A percentile compares a stretch with the other conserved stretches of the same genome.
phyloP scores from a whole-genome alignment of 306 rosid species.

The Corylus americana region DNA sequence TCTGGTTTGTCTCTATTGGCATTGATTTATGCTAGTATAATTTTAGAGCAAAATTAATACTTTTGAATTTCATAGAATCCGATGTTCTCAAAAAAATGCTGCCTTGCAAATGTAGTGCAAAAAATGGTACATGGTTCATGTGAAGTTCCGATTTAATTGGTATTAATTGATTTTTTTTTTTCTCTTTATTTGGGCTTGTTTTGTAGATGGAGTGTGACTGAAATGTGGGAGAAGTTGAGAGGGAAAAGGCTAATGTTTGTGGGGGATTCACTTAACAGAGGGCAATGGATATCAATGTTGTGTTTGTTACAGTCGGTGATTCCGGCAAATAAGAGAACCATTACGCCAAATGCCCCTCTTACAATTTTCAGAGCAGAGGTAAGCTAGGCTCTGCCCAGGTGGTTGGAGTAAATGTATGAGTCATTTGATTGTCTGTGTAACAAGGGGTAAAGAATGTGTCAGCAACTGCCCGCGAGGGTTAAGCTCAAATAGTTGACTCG shows the following conservation, averaged over 20 bases:
- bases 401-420: neutral
- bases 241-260: constrained; percentile 93
- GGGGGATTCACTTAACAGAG: constrained; percentile 95
- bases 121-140: neutral
- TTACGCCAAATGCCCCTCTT: constrained; percentile 91
- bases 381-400: constrained; percentile 10
- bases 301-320: constrained; percentile 89
- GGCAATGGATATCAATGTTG: constrained; percentile 97
- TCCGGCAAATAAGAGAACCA: constrained; percentile 79
- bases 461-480: too few species aligned
- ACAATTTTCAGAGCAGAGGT: constrained; percentile 95
- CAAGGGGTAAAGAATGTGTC: neutral
- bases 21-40: too few species aligned
- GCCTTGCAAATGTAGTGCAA: neutral
- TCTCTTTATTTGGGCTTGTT: neutral
- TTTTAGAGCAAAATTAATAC: neutral
- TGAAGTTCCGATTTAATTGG: constrained; percentile 1
- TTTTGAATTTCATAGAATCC: neutral
- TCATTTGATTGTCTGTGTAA: neutral
- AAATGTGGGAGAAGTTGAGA: constrained; percentile 97
- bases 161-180: constrained; percentile 24
- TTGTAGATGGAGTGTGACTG: constrained; percentile 68
- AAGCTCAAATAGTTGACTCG: too few species aligned
- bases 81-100: neutral
- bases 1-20: neutral